These are phyloP conservation scores for Andrographis paniculata DNA, from an alignment of 305 asterid species.

Conservation along the genomic window DNA sequence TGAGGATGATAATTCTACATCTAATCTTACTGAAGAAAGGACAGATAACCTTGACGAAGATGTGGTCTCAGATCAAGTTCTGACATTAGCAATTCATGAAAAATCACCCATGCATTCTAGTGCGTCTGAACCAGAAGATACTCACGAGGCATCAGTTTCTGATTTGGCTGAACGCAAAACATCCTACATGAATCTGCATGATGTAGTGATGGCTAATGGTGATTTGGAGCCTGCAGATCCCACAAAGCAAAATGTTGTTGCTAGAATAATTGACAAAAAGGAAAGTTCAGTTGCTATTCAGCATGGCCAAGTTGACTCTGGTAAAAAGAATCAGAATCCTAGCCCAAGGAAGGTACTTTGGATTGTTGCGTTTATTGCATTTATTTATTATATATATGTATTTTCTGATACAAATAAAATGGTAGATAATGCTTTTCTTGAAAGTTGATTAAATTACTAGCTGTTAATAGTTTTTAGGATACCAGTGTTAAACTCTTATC, in stretches of 20 bases:
- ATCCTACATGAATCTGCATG: conserved; percentile 31
- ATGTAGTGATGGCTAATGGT: conserved; percentile 43
- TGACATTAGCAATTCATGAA: conserved; percentile 63
- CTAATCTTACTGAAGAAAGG: conserved; percentile 35
- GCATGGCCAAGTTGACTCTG: conserved; percentile 41
- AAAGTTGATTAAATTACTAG: too few relatives aligned
- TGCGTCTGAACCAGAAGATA: conserved; percentile 31
- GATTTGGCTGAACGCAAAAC: conserved; percentile 27
- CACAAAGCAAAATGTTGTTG: conserved; percentile 28
- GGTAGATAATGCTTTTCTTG: too few relatives aligned
- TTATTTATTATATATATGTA: too few relatives aligned
- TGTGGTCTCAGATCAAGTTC: conserved; percentile 55
- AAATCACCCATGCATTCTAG: conserved; percentile 33
- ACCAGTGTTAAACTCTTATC: too few relatives aligned
- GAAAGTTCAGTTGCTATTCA: conserved; percentile 44
- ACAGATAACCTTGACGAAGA: conserved; percentile 40
- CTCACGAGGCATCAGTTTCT: conserved; percentile 34
- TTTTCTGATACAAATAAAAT: too few relatives aligned
- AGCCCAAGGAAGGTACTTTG: conserved; percentile 58
- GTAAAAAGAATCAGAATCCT: conserved; percentile 45
- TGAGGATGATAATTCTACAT: conserved; percentile 35
- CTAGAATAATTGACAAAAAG: conserved; percentile 41
- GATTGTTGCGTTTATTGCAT: conserved; percentile 1
- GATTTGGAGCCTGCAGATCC: conserved; percentile 43
- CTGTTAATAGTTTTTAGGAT: too few relatives aligned